These are phyloP conservation scores for Cyamopsis tetragonoloba DNA, from an alignment of 306 rosid species.

Conservation along the genomic window DNA sequence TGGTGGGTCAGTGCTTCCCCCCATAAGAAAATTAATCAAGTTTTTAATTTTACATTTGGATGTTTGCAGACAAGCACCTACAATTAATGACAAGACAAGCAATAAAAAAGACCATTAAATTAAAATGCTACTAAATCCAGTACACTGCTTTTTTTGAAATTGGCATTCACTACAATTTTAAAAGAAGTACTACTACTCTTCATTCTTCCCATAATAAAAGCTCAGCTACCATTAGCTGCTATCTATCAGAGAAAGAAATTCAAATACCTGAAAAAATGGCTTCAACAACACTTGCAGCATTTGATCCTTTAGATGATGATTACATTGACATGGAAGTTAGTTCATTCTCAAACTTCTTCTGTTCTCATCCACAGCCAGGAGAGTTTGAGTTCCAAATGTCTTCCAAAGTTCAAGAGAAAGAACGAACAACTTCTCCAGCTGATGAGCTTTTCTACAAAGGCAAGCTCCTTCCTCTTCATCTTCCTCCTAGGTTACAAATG, in stretches of 20 bases:
- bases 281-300: constrained; percentile 36
- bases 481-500: constrained; percentile 87
- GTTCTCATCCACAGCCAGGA: constrained; percentile 50
- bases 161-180: constrained; percentile 35
- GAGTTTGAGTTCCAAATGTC: constrained; percentile 99
- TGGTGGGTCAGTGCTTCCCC: constrained; percentile 39
- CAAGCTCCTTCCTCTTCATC: constrained; percentile 96
- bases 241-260: constrained; percentile 23
- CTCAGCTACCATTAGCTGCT: constrained; percentile 31
- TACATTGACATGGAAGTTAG: constrained; percentile 89
- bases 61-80: constrained; percentile 40
- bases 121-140: constrained; percentile 16
- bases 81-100: constrained; percentile 29
- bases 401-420: constrained; percentile 50
- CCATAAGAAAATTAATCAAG: constrained; percentile 30
- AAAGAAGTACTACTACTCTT: constrained; percentile 42
- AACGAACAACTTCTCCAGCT: constrained; percentile 81
- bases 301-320: constrained; percentile 73
- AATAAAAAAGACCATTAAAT: constrained; percentile 15
- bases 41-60: constrained; percentile 38
- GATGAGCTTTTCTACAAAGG: constrained; percentile 99
- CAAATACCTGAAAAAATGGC: constrained; percentile 47
- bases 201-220: constrained; percentile 36
- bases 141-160: constrained; percentile 23
- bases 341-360: constrained; percentile 54